Conservation (phyloP, 805 yeast species). For the Wickerhamomyces mucosus region DNA sequence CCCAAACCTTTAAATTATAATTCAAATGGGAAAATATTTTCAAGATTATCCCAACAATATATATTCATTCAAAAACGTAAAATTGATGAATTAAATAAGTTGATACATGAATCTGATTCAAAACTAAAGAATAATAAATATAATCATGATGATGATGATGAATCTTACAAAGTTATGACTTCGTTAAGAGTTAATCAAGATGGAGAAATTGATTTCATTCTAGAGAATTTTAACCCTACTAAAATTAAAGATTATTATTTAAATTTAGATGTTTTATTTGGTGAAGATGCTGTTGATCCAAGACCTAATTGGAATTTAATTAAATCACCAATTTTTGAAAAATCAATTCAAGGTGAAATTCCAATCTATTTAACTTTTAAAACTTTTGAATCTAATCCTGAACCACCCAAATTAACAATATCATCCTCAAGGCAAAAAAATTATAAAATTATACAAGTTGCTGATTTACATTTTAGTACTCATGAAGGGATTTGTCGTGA, state of each 20-base stretch:
- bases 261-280: conserved; percentile 57
- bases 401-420: conserved; percentile 5
- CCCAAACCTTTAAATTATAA: no score
- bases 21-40: no score
- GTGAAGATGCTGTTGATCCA: conserved; percentile 67
- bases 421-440: conserved; percentile 31
- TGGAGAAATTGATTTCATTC: conserved; percentile 28
- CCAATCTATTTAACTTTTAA: conserved; percentile 17
- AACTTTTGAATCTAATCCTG: conserved; percentile 5
- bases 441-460: conserved; percentile 79
- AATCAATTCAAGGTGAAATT: conserved; percentile 4
- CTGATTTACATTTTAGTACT: conserved; percentile 87
- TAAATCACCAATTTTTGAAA: conserved; percentile 3
- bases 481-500: conserved; percentile 76
- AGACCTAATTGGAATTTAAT: conserved; percentile 53
- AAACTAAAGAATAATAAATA: background rate
- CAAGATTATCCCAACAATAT: no score
- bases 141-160: background rate
- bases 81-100: no score
- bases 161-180: conserved; percentile 4
- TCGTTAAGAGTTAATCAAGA: conserved; percentile 2
- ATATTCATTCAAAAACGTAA: no score
- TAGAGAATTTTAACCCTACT: conserved; percentile 28
- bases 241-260: conserved; percentile 10
- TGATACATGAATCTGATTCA: no score